phyloP scores from a whole-genome alignment of 202 grass and related monocot species.

The Schoenoplectus tabernaemontani region DNA sequence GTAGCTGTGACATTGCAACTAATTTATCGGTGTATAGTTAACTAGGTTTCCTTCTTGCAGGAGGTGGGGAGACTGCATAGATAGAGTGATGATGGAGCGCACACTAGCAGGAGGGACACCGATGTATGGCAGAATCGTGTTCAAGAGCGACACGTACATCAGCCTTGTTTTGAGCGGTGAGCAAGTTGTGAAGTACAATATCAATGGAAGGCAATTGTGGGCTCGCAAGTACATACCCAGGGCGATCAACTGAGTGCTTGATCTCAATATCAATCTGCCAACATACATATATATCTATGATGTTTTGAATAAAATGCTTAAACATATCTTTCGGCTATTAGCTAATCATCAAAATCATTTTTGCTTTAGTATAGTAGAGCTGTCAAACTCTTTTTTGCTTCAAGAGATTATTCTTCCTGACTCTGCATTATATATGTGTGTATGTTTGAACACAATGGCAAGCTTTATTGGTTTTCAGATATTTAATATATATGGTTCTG shows the following conservation, averaged over 20 bases:
- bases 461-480: too few species aligned
- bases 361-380: too few species aligned
- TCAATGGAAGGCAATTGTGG: constrained; percentile 58
- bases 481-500: too few species aligned
- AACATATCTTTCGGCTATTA: neutral
- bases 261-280: neutral
- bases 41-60: neutral
- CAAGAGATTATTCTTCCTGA: too few species aligned
- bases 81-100: constrained; percentile 52
- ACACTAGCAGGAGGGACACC: constrained; percentile 11
- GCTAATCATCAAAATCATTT: too few species aligned
- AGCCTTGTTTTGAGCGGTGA: constrained; percentile 34
- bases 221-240: constrained; percentile 52
- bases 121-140: constrained; percentile 39
- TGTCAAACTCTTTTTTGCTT: too few species aligned
- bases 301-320: neutral
- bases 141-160: constrained; percentile 16
- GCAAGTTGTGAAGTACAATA: constrained; percentile 45
- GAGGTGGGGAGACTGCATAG: constrained; percentile 47
- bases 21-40: too few species aligned
- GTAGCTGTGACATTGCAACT: too few species aligned
- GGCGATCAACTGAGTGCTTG: neutral
- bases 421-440: too few species aligned
- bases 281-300: neutral
- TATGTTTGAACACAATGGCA: too few species aligned